Evolutionary conservation across 306 rosid species (phyloP).

Genomic region (Comarum palustre): DNA sequence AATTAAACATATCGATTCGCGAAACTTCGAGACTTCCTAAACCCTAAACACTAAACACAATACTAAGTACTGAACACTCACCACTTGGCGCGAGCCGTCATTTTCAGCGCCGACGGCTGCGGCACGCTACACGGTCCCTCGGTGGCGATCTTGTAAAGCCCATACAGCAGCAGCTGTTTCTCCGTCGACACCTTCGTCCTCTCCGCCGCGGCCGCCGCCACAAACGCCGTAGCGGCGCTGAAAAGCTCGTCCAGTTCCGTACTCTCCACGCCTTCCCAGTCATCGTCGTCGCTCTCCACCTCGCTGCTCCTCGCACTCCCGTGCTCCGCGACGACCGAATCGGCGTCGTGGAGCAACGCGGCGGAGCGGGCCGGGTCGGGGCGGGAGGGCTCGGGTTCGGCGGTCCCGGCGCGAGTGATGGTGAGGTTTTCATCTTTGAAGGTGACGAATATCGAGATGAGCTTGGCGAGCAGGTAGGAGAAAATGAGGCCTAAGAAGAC

Average conservation of each 20-base stretch:
- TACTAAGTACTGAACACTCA: background rate
- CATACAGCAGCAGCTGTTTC: slow-evolving; percentile 78
- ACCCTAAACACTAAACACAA: background rate
- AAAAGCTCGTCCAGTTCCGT: slow-evolving; percentile 86
- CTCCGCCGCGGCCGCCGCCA: slow-evolving; percentile 87
- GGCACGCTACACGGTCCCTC: slow-evolving; percentile 91
- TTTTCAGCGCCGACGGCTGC: slow-evolving; percentile 86
- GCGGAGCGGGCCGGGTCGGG: slow-evolving; percentile 4
- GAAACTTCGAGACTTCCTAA: background rate
- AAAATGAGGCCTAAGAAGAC: slow-evolving; percentile 77
- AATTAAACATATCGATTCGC: too few species aligned
- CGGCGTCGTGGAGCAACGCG: slow-evolving; percentile 37
- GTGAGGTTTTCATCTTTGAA: slow-evolving; percentile 81
- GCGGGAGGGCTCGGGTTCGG: background rate
- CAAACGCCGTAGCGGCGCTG: slow-evolving; percentile 88
- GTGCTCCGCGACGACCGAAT: slow-evolving; percentile 82
- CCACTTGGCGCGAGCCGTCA: slow-evolving; percentile 98
- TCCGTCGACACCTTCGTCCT: slow-evolving; percentile 77
- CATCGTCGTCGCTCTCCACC: slow-evolving; percentile 62
- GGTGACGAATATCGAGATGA: slow-evolving; percentile 75
- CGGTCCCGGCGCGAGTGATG: slow-evolving; percentile 39
- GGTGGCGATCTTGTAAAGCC: slow-evolving; percentile 89
- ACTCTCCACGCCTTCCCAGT: slow-evolving; percentile 97
- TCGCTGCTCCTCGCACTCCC: slow-evolving; percentile 67
- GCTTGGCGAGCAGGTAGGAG: slow-evolving; percentile 93